Base-by-base conservation (phyloP, 2,329 filamentous ascomycete species). In the Hirsutella rhossiliensis region DNA sequence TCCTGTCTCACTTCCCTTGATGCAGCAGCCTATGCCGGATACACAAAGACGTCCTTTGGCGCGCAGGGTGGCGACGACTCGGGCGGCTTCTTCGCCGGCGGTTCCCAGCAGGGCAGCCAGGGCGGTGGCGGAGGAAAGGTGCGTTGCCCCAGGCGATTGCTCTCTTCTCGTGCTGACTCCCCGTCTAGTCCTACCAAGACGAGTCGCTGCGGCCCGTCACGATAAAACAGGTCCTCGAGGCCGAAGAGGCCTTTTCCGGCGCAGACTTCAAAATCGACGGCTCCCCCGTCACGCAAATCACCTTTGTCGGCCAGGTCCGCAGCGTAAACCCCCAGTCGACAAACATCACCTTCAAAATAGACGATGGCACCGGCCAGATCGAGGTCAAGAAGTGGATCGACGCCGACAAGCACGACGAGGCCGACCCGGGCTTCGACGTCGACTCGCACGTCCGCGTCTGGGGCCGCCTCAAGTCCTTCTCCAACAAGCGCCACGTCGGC, bases 131-230 rank as follows among this genome's bases (percentile, higher is more conserved):
- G 66, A 44, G 62, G 62, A 48, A 73, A 69, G 63, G 71, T 72
- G 60, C 48, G 50, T 18, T 5, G 9, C 4, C 30, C 8, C 5
- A 13, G n/a, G n/a, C n/a, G n/a, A n/a, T n/a, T 13, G n/a, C 15
- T 27, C 27, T 0, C 18, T 9, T 6, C 1, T 12, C 18, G 23
- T 11, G 36, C 32, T 41, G 30, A 41, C 40, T 15, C 34, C 15
- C 11, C 12, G 6, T 18, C 11, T 17, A 79, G 73, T 67, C 70
- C 47, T 84, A 84, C 61, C 74, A 76, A 53, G 86, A 94, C 64
- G 87, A 96, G 56, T 89, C 87, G 18, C 76, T 98, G 43, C 84
- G 92, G 38, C 89, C 92, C 1, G 85, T 96, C 40, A 98, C 92
- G 11, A 87, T 97, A 66, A 96, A 96, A 65, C 92, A 98, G 66